Base-by-base conservation (phyloP, 2,329 filamentous ascomycete species). In the Curvularia lunata region DNA sequence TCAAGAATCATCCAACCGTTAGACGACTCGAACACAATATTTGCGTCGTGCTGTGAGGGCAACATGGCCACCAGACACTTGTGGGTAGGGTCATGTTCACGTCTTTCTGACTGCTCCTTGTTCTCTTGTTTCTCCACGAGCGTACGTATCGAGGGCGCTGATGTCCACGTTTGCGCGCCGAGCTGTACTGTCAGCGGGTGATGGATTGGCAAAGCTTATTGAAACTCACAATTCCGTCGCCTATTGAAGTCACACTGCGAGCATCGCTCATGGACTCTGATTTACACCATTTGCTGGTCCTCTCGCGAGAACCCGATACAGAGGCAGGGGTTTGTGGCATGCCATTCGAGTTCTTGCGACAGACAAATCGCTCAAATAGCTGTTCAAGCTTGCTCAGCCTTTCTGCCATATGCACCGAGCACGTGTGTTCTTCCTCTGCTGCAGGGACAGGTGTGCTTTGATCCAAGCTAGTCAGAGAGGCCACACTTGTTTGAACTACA, bases 1-100 rank as follows among this genome's bases (percentile, higher is more conserved):
- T 62, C 58, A 18, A 75, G 52, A 18, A 73, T 72, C 69, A 71
- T 76, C 73, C 74, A 76, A 21, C 71, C 71, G 48, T 76, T 75
- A 1, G 72, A 72, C 2, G 71, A 74, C 50, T 74, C 71, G 28
- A 75, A 75, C 16, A 76, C 73, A 50, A 75, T 65, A 47, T 75
- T 65, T 34, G 74, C 71, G 62, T 76, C 74, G 43, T 72, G 65
- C 56, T 76, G 74, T 10, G 73, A 75, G 0, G 74, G 74, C 25
- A 76, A 51, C n/a, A 75, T 59, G 10, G 66, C 68, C 7, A 59
- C 53, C 34, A 76, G 48, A 13, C 64, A 61, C 32, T 59, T 66
- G 38, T 68, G 73, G 1, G 61, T 48, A 8, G 59, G 49, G 30
- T 75, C 74, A 28, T 40, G 47, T 34, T 75, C 74, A 28, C 38